Evolutionary conservation across 2,329 filamentous ascomycete genomes (phyloP), one percentile per base, ranked within the genome.

Genomic region (Ascochyta koolunga): DNA sequence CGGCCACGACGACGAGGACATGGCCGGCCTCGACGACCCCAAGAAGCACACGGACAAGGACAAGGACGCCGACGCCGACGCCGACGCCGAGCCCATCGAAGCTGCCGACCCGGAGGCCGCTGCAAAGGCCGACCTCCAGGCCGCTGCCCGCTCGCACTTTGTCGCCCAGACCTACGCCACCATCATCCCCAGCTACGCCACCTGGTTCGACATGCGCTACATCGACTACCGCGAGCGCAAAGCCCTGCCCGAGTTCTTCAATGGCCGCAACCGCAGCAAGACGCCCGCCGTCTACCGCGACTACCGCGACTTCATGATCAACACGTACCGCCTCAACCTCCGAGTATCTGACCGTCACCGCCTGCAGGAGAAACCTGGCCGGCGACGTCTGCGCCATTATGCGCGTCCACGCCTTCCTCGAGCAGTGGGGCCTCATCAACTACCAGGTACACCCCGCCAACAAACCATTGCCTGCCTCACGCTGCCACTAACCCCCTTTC

Each of bases 221-320:
- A 89, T 99, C 70, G 90, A 97, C 76, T 86, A 86, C 56, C 89
- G 97, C 66, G 95, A 99, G 80, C 90, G 89, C 72, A 99, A 97
- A 77, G 92, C 92, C 7, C 83, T 99, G 63, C 92, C 93, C 18
- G 95, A 99, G 75, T 99, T 98, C 79, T 99, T 99, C 85, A 99
- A 99, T 80, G 93, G 87, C 75, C 87, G 95, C 56, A 99, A 99
- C 78, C 89, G 95, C 68, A 98, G 95, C 86, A 99, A 99, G 80
- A 99, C 95, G 0, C 89, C 92, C 1, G 88, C 92, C 42, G 91
- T 98, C 19, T 99, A 99, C 81, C 98, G 98, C 78, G 95, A 99
- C 73, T 99, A 99, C 77, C 89, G 95, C 65, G 95, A 99, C 72
- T 99, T 99, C 73, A 99, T 99, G 95, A 92, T 99, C 79, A 99